Percentiles rank a stretch among this genome's conserved stretches.
These are phyloP conservation scores for Candida sp. DNA, from an alignment of 1,139 yeast species.

Conservation along the genomic window DNA sequence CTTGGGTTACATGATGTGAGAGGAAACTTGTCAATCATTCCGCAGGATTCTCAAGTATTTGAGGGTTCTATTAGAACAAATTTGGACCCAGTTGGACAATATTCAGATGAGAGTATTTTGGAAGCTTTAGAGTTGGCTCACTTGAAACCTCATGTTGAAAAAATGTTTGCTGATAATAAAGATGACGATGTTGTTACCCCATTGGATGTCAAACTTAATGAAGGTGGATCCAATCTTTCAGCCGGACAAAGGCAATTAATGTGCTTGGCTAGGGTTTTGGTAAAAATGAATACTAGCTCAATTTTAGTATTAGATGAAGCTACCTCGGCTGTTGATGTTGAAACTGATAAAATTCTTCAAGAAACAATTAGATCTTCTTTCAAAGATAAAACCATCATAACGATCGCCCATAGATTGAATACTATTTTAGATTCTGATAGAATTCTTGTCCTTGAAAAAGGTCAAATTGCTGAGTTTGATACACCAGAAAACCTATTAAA, in stretches of 20 bases:
- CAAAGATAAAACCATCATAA: conserved; percentile 83
- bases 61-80: conserved; percentile 88
- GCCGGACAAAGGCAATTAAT: conserved; percentile 92
- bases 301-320: conserved; percentile 91
- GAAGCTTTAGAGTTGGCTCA: conserved; percentile 81
- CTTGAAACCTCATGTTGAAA: conserved; percentile 66
- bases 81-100: conserved; percentile 76
- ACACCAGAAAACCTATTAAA: conserved; percentile 68
- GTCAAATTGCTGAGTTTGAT: conserved; percentile 85
- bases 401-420: conserved; percentile 93
- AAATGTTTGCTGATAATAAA: conserved; percentile 45
- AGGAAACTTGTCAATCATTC: conserved; percentile 83
- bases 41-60: conserved; percentile 96
- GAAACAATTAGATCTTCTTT: conserved; percentile 84
- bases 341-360: conserved; percentile 85
- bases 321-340: conserved; percentile 96
- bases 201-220: conserved; percentile 63
- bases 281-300: conserved; percentile 61
- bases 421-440: conserved; percentile 91
- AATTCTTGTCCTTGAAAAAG: conserved; percentile 82
- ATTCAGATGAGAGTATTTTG: conserved; percentile 81
- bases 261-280: conserved; percentile 84
- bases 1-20: conserved; percentile 86
- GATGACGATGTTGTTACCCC: conserved; percentile 37
- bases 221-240: conserved; percentile 85